Evolutionary conservation across 2,329 filamentous ascomycete species (phyloP).

Genomic region (Anthostomella pinea): DNA sequence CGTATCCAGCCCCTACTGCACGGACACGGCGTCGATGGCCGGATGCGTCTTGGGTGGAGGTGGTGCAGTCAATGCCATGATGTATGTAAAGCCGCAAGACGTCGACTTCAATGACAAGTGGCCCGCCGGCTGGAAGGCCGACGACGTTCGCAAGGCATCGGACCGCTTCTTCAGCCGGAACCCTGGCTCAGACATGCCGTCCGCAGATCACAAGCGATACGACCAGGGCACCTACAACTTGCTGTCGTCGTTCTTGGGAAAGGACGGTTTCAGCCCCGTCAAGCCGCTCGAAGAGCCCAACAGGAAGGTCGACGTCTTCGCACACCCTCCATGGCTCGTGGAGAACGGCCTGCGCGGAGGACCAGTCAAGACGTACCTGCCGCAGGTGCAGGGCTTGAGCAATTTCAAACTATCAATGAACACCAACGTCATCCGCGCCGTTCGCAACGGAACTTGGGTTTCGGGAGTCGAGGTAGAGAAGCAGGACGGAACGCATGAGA

Average conservation of each 20-base stretch:
- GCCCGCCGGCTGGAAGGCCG: conserved; percentile 30
- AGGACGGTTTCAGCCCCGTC: conserved; percentile 14
- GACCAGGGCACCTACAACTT: conserved; percentile 16
- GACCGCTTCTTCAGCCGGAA: conserved; percentile 27
- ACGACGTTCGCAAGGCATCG: conserved; percentile 25
- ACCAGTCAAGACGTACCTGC: conserved; percentile 18
- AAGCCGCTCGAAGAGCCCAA: conserved; percentile 14
- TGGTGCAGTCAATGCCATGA: conserved; percentile 33
- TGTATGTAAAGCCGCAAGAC: conserved; percentile 32
- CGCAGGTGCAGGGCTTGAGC: conserved; percentile 10
- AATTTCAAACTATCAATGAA: conserved; percentile 18
- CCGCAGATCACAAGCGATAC: conserved; percentile 23
- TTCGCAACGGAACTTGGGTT: conserved; percentile 41
- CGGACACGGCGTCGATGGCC: conserved; percentile 34
- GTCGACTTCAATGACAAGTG: conserved; percentile 31
- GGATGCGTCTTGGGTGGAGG: conserved; percentile 38
- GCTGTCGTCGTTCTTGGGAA: conserved; percentile 14
- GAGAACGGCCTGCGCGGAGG: conserved; percentile 14
- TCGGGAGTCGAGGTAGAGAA: conserved; percentile 53
- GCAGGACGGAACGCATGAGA: conserved; percentile 46
- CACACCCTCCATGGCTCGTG: conserved; percentile 53
- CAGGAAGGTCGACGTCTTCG: conserved; percentile 20
- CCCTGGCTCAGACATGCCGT: conserved; percentile 26
- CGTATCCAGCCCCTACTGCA: conserved; percentile 31
- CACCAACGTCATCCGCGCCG: conserved; percentile 20